Conservation (phyloP, 1,139 yeast species). For the Suhomyces terraborum region DNA sequence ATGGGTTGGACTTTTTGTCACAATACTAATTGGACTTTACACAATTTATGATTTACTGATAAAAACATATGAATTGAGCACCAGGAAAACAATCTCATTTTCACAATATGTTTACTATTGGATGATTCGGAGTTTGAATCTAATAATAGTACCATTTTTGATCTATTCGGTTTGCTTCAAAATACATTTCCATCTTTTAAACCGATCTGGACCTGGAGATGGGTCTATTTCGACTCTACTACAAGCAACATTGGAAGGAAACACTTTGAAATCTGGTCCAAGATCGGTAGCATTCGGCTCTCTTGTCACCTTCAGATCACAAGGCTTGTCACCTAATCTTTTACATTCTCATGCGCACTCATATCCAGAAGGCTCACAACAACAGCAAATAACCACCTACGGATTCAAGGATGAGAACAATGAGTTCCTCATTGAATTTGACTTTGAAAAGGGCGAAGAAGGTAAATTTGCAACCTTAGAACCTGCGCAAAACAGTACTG, state of each 20-base stretch:
- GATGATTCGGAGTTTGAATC: slow-evolving; percentile 62
- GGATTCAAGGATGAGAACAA: slow-evolving; percentile 73
- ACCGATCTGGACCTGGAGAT: slow-evolving; percentile 79
- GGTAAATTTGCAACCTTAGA: slow-evolving; percentile 37
- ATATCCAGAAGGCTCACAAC: slow-evolving; percentile 75
- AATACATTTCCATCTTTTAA: slow-evolving; percentile 73
- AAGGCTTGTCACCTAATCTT: slow-evolving; percentile 69
- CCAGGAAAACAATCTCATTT: slow-evolving; percentile 27
- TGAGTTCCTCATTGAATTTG: slow-evolving; percentile 58
- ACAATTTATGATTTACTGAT: slow-evolving; percentile 73
- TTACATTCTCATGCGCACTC: slow-evolving; percentile 69
- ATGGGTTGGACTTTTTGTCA: slow-evolving; percentile 93
- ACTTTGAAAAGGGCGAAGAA: slow-evolving; percentile 25
- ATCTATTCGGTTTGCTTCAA: slow-evolving; percentile 75
- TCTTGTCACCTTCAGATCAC: slow-evolving; percentile 65
- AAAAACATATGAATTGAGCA: slow-evolving; percentile 53
- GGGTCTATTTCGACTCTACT: slow-evolving; percentile 70
- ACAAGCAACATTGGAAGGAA: slow-evolving; percentile 65
- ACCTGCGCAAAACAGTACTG: slow-evolving; percentile 31
- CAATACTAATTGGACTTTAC: slow-evolving; percentile 83
- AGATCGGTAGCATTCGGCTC: slow-evolving; percentile 66
- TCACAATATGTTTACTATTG: slow-evolving; percentile 63
- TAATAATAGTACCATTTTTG: slow-evolving; percentile 73
- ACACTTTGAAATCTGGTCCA: slow-evolving; percentile 57
- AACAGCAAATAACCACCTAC: slow-evolving; percentile 75